Evolutionary conservation across 73 alveolate species (phyloP), one percentile per base, ranked within the genome.

Genomic region (Urostyla sp.): DNA sequence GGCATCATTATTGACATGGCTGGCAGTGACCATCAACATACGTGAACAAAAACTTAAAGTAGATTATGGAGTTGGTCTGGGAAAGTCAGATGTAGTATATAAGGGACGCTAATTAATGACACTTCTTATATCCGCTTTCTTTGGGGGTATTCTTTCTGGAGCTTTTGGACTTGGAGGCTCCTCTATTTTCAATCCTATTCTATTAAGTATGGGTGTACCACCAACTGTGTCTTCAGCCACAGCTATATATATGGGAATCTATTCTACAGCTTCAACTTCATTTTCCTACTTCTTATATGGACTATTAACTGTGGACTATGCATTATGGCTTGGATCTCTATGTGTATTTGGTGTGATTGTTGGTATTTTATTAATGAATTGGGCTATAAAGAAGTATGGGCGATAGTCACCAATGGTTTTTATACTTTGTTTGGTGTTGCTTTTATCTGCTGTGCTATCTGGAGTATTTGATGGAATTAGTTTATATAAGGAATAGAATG

Each of bases 81-180:
- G n/a, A n/a, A n/a, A n/a, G n/a, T n/a, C n/a, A n/a, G n/a, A n/a
- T n/a, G n/a, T n/a, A n/a, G n/a, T n/a, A n/a, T n/a, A n/a, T n/a
- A n/a, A n/a, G n/a, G n/a, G n/a, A n/a, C n/a, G n/a, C n/a, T n/a
- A n/a, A n/a, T n/a, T 58, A 0, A 10, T 58, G 15, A 74, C 37
- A 15, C 32, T 84, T 51, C 52, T 61, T 31, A 1, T 58, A 13
- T 57, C 75, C 32, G 92, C 75, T 1, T 40, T 74, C 32, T 21
- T 45, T 6, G 92, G 92, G 36, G 92, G 92, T 5, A 36, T 57
- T 63, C 50, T 84, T 3, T 84, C 92, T 21, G 85, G 92, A 23
- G 67, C 72, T 2, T 54, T 84, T 0, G 92, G 92, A 8, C 84
- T 84, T 11, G 92, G 92, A 8, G 92, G 92, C 21, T 87, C 88